Conservation (phyloP, 805 yeast genomes). For the Grigorovia jiainica region DNA sequence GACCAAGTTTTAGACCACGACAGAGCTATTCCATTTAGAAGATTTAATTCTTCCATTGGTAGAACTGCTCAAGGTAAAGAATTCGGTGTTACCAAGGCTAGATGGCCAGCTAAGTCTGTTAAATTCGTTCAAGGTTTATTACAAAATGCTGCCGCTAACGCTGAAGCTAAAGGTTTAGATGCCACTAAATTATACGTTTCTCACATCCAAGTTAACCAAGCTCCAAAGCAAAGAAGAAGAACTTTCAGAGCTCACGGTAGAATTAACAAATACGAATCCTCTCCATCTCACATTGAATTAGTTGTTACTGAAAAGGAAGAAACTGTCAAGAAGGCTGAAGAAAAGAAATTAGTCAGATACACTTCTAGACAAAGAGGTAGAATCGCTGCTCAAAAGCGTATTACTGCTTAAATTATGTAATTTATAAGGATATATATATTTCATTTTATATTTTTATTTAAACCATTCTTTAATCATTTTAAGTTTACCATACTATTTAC, state of each 20-base stretch:
- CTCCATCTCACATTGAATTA: slow-evolving; percentile 98
- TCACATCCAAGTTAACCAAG: slow-evolving; percentile 99
- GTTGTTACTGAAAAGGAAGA: slow-evolving; percentile 92
- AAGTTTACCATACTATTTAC: not conserved
- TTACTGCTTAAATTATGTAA: slow-evolving; percentile 44
- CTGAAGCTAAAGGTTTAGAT: slow-evolving; percentile 98
- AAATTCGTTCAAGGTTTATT: slow-evolving; percentile 89
- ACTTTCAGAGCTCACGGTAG: slow-evolving; percentile 99
- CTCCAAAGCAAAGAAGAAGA: slow-evolving; percentile 99
- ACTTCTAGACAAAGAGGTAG: slow-evolving; percentile 90
- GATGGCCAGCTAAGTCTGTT: slow-evolving; percentile 99
- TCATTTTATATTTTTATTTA: slow-evolving; percentile 2
- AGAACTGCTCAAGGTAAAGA: slow-evolving; percentile 99
- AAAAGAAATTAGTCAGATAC: slow-evolving; percentile 58
- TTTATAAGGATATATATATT: slow-evolving; percentile 1
- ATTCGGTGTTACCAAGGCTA: slow-evolving; percentile 99
- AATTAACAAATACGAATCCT: slow-evolving; percentile 97
- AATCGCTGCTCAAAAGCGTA: slow-evolving; percentile 80
- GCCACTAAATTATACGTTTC: slow-evolving; percentile 86
- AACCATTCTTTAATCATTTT: slow-evolving; percentile 2
- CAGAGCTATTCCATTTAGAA: slow-evolving; percentile 99
- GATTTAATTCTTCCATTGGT: slow-evolving; percentile 93
- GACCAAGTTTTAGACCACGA: slow-evolving; percentile 94
- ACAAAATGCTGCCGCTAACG: slow-evolving; percentile 97
- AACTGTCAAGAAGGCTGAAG: slow-evolving; percentile 84